Base-by-base conservation (phyloP, 1,284 basidiomycete genomes). In the Peniophora sp. region DNA sequence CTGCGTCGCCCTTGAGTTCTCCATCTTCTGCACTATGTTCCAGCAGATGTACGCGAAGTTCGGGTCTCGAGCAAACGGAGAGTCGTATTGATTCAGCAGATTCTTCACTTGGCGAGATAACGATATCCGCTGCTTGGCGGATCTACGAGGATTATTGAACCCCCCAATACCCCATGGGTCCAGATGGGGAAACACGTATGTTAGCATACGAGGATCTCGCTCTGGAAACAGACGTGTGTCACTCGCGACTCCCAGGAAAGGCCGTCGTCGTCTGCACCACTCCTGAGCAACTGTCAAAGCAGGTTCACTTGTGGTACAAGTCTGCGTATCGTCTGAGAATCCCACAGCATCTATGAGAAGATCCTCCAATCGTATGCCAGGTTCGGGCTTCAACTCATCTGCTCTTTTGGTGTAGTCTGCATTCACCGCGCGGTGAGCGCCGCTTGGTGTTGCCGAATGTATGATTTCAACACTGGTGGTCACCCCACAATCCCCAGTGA, bases 81-180 rank as follows among this genome's bases (percentile, higher is more conserved):
- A 22, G 22, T 39, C 47, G 18, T 48, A 18, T 35, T 39, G 10
- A 14, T 17, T 18, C 36, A 51, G 10, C 20, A 51, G 27, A 23
- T 51, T 47, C 34, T 41, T 32, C 1, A 51, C 14, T 35, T 51
- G 50, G 9, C 50, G 47, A 2, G 32, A 17, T 8, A 51, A 18
- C 27, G 17, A 22, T 3, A 48, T 48, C 6, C 14, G 9, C 12
- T 47, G 36, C 22, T n/a, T 24, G 22, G 10, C 22, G 3, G 18
- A 9, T 17, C 35, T 12, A 23, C 35, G 14, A 11, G 45, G 45
- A 47, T 51, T 22, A 22, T 49, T 22, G 34, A 53, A 53, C 11
- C 44, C 36, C 12, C 52, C 48, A 43, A 53, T 53, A 2, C 52
- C 52, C 48, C 44, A 53, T 2, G 49, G 52, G 39, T 53, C 52